Evolutionary conservation across 1,139 yeast genomes (phyloP), one percentile per base, ranked within the genome.

Genomic region (Yamadazyma triangularis): DNA sequence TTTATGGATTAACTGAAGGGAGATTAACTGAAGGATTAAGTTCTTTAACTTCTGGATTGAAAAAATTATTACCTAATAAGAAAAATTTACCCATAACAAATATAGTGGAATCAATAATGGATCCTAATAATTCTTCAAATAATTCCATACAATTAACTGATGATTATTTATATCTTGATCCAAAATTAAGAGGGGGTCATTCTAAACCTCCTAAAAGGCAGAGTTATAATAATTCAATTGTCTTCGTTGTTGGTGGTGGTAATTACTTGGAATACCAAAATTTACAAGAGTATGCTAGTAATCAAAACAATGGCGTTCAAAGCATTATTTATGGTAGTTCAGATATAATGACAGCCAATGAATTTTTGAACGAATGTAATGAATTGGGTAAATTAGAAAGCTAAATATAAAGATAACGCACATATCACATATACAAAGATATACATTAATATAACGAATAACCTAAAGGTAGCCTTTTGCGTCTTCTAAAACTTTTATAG

Each of bases 161-260:
- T 51, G 95, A 86, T 45, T 91, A 91, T 54, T 62, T 91, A 36
- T 89, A 81, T 53, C 83, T 86, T 50, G 97, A 91, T 54, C 96
- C 98, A 16, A 80, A 78, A 45, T 79, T 86, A 4, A 74, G 97
- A 44, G 97, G 97, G 4, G 82, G 95, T 2, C 89, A 83, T 45
- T 76, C 95, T 6, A 79, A 84, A 46, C 93, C 89, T 25, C 96
- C 97, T 23, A 83, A 80, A 53, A 77, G 95, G 51, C 88, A 82
- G 47, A 65, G 80, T 10, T 87, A 85, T 53, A 78, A 76, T 39
- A 93, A 87, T 44, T 78, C 95, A 3, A 64, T 86, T 34, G 95
- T 91, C 12, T 93, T 91, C 55, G 85, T 88, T 30, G 89, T 93
- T 36, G 99, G 98, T 13, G 98, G 98, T 21, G 98, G 97, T 28